Evolutionary conservation across 768 basidiomycete species (phyloP).

Genomic region (Rhodotorula paludigena): DNA sequence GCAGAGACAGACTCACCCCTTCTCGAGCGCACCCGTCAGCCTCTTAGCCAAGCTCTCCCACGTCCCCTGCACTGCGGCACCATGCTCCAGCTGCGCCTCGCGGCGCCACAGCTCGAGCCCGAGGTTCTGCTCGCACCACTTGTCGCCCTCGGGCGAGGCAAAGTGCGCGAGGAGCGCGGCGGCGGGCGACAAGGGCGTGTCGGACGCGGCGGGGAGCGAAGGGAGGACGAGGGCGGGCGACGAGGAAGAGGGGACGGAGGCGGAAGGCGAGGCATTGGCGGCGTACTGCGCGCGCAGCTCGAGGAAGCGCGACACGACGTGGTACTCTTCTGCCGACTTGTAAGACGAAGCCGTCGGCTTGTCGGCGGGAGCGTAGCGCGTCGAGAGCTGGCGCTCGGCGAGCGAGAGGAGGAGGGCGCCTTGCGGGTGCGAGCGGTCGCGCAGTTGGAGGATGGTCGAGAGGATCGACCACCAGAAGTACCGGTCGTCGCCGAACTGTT

Average conservation of each 20-base stretch:
- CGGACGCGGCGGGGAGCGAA: conserved; percentile 3
- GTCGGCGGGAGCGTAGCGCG: conserved; percentile 2
- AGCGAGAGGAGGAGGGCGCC: conserved; percentile 26
- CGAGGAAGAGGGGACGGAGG: background rate
- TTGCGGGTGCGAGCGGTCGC: conserved; percentile 11
- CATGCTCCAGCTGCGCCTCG: conserved; percentile 28
- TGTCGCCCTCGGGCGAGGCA: conserved; percentile 16
- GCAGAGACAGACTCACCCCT: conserved; percentile 18
- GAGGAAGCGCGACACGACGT: conserved; percentile 29
- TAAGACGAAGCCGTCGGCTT: background rate
- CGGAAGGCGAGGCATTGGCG: background rate
- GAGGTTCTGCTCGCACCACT: conserved; percentile 28
- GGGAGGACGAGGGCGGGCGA: background rate
- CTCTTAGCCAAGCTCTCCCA: conserved; percentile 15
- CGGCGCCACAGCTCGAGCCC: conserved; percentile 39
- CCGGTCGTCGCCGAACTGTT: conserved; percentile 16
- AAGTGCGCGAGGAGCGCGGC: conserved; percentile 22
- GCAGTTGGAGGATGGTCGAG: conserved; percentile 21
- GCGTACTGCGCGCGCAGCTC: conserved; percentile 27
- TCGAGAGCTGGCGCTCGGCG: conserved; percentile 28
- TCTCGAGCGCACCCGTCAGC: conserved; percentile 14
- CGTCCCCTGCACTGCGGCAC: background rate
- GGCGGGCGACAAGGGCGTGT: background rate
- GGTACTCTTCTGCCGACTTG: conserved; percentile 32
- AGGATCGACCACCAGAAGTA: conserved; percentile 36